These are phyloP conservation scores for Coemansia erecta DNA, from an alignment of 192 early-diverging fungal species.

Conservation along the genomic window DNA sequence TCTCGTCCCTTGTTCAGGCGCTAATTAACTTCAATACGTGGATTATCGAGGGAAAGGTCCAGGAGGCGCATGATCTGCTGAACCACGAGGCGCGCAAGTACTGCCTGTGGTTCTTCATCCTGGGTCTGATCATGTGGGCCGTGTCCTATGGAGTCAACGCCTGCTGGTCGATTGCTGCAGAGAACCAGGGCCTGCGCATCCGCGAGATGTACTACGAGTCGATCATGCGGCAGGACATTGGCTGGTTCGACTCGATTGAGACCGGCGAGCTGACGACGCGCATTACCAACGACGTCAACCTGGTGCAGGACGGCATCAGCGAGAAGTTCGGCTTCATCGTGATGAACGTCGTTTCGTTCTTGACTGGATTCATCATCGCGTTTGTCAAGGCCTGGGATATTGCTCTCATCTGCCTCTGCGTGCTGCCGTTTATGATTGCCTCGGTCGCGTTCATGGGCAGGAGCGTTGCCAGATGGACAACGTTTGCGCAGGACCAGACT, in stretches of 20 bases:
- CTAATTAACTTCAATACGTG: conserved; percentile 23
- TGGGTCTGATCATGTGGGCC: conserved; percentile 42
- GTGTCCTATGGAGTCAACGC: conserved; percentile 37
- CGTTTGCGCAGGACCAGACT: conserved; percentile 63
- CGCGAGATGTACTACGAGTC: conserved; percentile 73
- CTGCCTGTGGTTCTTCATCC: conserved; percentile 41
- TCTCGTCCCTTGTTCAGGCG: conserved; percentile 27
- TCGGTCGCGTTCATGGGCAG: conserved; percentile 56
- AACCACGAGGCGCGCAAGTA: conserved; percentile 34
- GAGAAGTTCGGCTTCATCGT: conserved; percentile 79
- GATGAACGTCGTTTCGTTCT: conserved; percentile 63
- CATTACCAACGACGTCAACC: conserved; percentile 77
- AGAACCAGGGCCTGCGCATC: conserved; percentile 72
- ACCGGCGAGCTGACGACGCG: conserved; percentile 82
- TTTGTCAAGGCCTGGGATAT: conserved; percentile 79
- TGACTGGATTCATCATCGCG: conserved; percentile 75
- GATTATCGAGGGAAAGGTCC: background rate
- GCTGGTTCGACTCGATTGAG: conserved; percentile 78
- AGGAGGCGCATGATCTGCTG: conserved; percentile 20
- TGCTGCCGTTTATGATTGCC: conserved; percentile 68
- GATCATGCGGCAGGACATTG: conserved; percentile 87
- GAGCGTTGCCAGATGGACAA: conserved; percentile 39
- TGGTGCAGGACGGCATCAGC: conserved; percentile 84
- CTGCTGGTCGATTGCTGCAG: conserved; percentile 52
- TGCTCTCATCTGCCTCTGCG: conserved; percentile 74